Evolutionary conservation across 2,329 filamentous ascomycete species (phyloP).

Genomic region (Cordyceps fumosorosea): DNA sequence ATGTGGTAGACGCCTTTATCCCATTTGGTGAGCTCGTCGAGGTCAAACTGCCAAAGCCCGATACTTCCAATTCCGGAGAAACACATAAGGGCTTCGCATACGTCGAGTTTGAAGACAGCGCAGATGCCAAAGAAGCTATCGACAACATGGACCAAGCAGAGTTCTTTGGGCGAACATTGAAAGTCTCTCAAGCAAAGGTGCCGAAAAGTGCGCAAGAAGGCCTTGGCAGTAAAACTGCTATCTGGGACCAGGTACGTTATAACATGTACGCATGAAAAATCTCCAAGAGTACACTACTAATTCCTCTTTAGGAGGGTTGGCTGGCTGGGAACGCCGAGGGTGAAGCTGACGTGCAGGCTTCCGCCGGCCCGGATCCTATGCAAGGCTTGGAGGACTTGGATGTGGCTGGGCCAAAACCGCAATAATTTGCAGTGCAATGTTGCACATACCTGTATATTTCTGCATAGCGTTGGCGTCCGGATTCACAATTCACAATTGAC

Average conservation of each 20-base stretch:
- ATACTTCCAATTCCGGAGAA: slow-evolving; percentile 70
- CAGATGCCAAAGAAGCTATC: slow-evolving; percentile 89
- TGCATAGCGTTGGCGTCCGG: slow-evolving; percentile 43
- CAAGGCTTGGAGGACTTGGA: slow-evolving; percentile 89
- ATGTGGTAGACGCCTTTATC: slow-evolving; percentile 84
- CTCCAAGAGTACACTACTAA: slow-evolving; percentile 9
- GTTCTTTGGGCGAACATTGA: slow-evolving; percentile 85
- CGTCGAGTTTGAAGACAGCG: slow-evolving; percentile 81
- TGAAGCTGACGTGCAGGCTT: slow-evolving; percentile 60
- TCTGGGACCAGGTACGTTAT: slow-evolving; percentile 86
- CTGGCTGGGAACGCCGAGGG: slow-evolving; percentile 81
- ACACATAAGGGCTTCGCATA: slow-evolving; percentile 91
- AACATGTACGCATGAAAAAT: slow-evolving; percentile 12
- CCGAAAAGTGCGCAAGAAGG: slow-evolving; percentile 86
- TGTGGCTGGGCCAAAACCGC: slow-evolving; percentile 82
- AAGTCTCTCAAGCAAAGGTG: slow-evolving; percentile 84
- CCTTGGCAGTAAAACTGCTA: slow-evolving; percentile 82
- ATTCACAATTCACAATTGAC: slow-evolving; percentile 13
- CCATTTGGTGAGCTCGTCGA: slow-evolving; percentile 95
- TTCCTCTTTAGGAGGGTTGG: slow-evolving; percentile 71
- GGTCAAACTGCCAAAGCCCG: slow-evolving; percentile 82
- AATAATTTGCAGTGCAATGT: slow-evolving; percentile 36
- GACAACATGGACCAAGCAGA: slow-evolving; percentile 99
- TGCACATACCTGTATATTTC: neutral
- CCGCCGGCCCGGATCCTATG: slow-evolving; percentile 76